Evolutionary conservation across 177 flowering plant genomes (phyloP), one percentile per base, ranked within the genome.

Genomic region (Vitis hybrid): DNA sequence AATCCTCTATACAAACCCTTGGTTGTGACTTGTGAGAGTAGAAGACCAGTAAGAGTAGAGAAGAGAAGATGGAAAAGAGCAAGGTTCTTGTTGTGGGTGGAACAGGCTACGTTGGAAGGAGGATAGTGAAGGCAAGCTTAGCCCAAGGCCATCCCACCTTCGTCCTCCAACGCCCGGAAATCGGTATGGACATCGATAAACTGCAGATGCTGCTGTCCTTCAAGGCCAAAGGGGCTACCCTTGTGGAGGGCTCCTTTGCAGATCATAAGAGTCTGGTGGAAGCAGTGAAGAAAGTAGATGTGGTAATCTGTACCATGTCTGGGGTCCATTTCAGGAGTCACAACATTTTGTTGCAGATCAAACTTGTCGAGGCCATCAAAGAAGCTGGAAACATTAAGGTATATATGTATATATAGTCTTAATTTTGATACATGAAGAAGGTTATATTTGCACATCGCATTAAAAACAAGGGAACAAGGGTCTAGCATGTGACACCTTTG

Each of bases 341-440:
- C 72, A 72, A 77, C 3, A 73, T 80, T 2, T 72, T 82, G 3
- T 73, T 82, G 3, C 85, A 82, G 50, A 79, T 80, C 66, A 79
- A 80, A 67, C 83, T 82, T 34, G 78, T 80, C 10, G 73, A 77
- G 16, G 85, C 85, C 16, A 82, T 82, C 61, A 82, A 77, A 71
- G 81, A 82, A 48, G 82, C 85, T 45, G 81, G 81, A 11, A 82
- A 82, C 51, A 58, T 82, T 13, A 79, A 77, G 82, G 84, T 82
- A 63, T 15, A 20, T 20, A 20, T 20, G 22, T 20, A 20, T 20
- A 20, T 20, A 20, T 20, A 20, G 1, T 20, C 22, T 20, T 20
- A 20, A 20, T 20, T 20, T 20, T 20, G 22, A 20, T 20, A 20
- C 22, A 20, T 20, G 0, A 20, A 20, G 22, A 20, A 20, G 22